Conservation (phyloP, 495 filamentous ascomycete genomes). For the Endocarpon pusillum region DNA sequence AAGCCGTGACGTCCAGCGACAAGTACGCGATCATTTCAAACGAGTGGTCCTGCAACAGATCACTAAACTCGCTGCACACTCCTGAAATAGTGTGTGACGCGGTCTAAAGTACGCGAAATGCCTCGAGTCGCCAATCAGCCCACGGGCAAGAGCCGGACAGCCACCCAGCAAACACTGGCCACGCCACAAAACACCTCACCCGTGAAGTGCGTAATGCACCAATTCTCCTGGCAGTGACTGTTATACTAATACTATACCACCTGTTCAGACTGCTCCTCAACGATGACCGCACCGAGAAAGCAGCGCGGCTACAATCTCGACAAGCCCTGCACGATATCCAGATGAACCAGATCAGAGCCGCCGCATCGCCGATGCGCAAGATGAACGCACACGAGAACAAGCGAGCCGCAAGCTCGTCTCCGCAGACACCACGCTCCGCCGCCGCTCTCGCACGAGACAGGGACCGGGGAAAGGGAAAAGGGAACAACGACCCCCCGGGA, state of each 20-base stretch:
- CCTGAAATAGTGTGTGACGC: too few relatives aligned
- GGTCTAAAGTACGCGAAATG: too few relatives aligned
- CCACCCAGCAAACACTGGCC: conserved; percentile 25
- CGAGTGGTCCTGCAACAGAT: too few relatives aligned
- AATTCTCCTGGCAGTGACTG: conserved; percentile 1
- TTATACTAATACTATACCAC: conserved; percentile 8
- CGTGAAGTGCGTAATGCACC: conserved; percentile 40
- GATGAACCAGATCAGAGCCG: conserved; percentile 78
- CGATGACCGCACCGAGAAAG: conserved; percentile 87
- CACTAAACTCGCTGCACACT: too few relatives aligned
- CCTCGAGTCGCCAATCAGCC: conserved; percentile 52
- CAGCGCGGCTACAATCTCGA: conserved; percentile 68
- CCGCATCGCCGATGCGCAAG: conserved; percentile 72
- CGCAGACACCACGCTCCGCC: conserved; percentile 41
- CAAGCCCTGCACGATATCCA: conserved; percentile 81
- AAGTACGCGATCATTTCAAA: too few relatives aligned
- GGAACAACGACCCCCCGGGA: conserved; percentile 46
- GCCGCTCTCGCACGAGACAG: too few relatives aligned
- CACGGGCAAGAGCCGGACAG: conserved; percentile 27
- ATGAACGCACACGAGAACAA: conserved; percentile 43
- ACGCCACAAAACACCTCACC: conserved; percentile 48
- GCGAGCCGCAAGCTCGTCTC: conserved; percentile 47
- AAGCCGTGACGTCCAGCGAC: too few relatives aligned
- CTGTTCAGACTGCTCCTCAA: conserved; percentile 66
- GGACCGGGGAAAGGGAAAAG: conserved; percentile 20